These are phyloP conservation scores for Aristolochia contorta DNA, from an alignment of 164 flowering plant species.

Conservation along the genomic window DNA sequence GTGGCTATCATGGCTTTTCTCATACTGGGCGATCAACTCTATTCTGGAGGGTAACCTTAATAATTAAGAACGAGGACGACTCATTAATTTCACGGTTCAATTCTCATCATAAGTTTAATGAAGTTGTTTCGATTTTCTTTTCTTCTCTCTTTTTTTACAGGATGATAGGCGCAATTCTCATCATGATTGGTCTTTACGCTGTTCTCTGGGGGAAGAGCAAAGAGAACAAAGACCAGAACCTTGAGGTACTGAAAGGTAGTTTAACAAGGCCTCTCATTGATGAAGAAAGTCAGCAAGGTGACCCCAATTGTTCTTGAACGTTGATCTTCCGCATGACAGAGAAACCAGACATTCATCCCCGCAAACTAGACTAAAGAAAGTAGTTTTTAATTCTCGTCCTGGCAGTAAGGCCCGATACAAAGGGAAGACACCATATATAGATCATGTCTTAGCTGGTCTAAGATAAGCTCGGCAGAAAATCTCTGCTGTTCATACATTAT, in stretches of 20 bases:
- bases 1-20: constrained; percentile 69
- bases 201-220: constrained; percentile 70
- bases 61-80: not conserved
- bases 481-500: constrained; percentile 1
- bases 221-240: constrained; percentile 33
- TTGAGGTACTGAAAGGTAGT: constrained; percentile 27
- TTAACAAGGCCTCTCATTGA: constrained; percentile 37
- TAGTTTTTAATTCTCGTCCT: not conserved
- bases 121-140: not conserved
- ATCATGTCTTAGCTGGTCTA: constrained; percentile 5
- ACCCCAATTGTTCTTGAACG: constrained; percentile 14
- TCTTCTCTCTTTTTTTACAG: constrained; percentile 22
- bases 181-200: constrained; percentile 51
- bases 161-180: constrained; percentile 51
- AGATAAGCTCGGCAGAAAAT: constrained; percentile 10
- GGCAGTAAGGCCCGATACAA: not conserved
- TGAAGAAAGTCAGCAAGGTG: constrained; percentile 12
- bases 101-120: not conserved
- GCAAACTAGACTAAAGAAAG: not conserved
- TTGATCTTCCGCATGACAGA: constrained; percentile 26
- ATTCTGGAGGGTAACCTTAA: constrained; percentile 54
- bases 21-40: constrained; percentile 63
- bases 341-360: not conserved
- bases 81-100: not conserved
- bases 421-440: not conserved